Evolutionary conservation across 306 rosid species (phyloP), one percentile per base, ranked within the genome.

Genomic region (Begonia loranthoides): DNA sequence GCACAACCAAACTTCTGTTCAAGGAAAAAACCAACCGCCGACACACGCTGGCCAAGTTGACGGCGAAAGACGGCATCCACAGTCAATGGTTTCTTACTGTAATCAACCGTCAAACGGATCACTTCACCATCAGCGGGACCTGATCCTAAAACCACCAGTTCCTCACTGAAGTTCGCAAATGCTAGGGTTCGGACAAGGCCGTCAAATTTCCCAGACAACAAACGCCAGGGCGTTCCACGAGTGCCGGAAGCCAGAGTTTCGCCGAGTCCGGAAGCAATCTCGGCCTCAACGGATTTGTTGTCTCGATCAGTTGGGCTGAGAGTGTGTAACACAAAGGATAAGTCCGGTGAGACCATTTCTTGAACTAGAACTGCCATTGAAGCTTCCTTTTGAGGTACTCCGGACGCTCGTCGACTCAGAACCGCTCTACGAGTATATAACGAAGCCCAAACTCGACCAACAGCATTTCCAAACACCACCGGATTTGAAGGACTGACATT

Each of bases 211-310:
- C 94, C 87, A 9, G 80, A 78, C 24, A 80, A 74, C 45, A 90
- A 52, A 49, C 94, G 86, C 96, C 96, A 90, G 12, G 99, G 94
- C 17, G 99, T 90, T 39, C 99, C 99, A 36, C 80, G 64, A 50
- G 96, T 83, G 59, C 99, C 93, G 41, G 96, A 90, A 57, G 96
- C 99, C 70, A 90, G 76, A 65, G 93, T 90, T 79, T 90, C 99
- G 44, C 99, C 99, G 33, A 86, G 94, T 51, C 99, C 99, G 21
- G 81, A 70, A 47, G 94, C 99, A 63, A 90, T 78, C 74, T 90
- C 99, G 49, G 99, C 96, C 70, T 82, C 96, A 40, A 86, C 87
- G 22, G 46, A 65, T 51, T 80, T 86, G 49, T 64, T 73, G 68
- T 90, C 94, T 65, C 73, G 80, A 58, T 74, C 72, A 8, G 88